Conservation (phyloP, 768 basidiomycete genomes). For the Mrakia gelida region DNA sequence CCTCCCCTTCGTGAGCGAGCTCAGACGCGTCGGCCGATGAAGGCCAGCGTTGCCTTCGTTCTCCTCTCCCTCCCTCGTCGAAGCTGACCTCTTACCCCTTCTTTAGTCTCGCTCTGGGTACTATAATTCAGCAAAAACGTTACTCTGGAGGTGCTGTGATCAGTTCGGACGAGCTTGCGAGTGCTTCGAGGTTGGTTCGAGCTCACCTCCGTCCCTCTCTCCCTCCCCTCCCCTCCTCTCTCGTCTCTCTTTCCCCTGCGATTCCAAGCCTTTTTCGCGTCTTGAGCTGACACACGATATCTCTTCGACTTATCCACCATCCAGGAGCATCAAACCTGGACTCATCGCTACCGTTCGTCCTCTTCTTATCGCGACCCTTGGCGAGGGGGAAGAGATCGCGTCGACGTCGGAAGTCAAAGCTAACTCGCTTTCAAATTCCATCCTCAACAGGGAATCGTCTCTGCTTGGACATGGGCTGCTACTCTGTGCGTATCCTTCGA, state of each 20-base stretch:
- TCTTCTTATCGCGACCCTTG: too few species aligned
- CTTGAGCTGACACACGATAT: constrained; percentile 48
- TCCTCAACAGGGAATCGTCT: constrained; percentile 31
- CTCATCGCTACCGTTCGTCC: constrained; percentile 63
- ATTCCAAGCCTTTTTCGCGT: too few species aligned
- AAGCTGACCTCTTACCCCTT: too few species aligned
- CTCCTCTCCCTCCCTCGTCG: too few species aligned
- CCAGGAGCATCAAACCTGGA: constrained; percentile 75
- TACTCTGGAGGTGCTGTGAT: constrained; percentile 6
- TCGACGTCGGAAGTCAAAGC: too few species aligned
- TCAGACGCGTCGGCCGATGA: background rate
- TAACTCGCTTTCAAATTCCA: background rate
- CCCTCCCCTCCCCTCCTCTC: background rate
- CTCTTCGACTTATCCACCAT: too few species aligned
- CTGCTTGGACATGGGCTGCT: constrained; percentile 69
- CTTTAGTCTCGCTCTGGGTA: background rate
- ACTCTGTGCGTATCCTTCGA: constrained; percentile 38
- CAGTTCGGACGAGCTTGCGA: constrained; percentile 53
- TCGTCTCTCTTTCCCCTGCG: too few species aligned
- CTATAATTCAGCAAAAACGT: constrained; percentile 1
- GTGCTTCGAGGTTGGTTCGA: constrained; percentile 37
- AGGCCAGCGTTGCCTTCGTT: background rate
- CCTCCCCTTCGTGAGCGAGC: background rate
- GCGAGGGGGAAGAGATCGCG: too few species aligned
- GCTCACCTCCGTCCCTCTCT: background rate